Base-by-base conservation (phyloP, 2,329 filamentous ascomycete species). In the Kalmusia sp. region DNA sequence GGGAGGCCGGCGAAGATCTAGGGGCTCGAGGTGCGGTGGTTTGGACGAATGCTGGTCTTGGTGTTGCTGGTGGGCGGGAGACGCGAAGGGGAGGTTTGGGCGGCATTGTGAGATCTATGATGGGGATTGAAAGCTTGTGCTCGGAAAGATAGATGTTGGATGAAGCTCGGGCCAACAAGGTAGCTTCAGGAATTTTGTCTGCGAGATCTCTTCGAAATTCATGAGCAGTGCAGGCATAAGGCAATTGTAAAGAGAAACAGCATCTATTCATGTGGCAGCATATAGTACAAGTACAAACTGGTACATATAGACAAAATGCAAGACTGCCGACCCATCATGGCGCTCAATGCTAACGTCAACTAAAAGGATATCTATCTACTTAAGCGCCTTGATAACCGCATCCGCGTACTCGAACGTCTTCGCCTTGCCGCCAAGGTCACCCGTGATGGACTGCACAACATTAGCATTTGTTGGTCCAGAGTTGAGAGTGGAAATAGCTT, bases 361-460 rank as follows among this genome's bases (percentile, higher is more conserved):
- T 34, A 34, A 55, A 56, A 54, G 52, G 46, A 64, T 17, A 34
- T 17, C 8, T 57, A 60, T 70, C 63, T 72, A 72, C 55, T 74
- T 71, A 57, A 87, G 76, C 59, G 82, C 81, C 72, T 82, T 81
- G 78, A 98, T 97, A 75, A 99, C 97, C 65, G 95, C 93, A 56
- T 84, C 84, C 54, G 95, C 92, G 78, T 96, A 99, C 82, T 99
- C 91, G 80, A 88, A 82, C 55, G 95, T 99, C 87, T 96, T 96
- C 70, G 95, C 86, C 83, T 92, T 96, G 76, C 95, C 95, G 69
- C 95, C 95, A 69, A 99, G 83, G 79, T 99, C 95, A 71, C 95
- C 93, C 28, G 95, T 99, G 77, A 99, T 87, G 58, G 87, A 79
- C 84, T 86, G 69, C 41, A 21, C 15, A 25, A 33, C 22, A 37